Base-by-base conservation (phyloP, 306 rosid genomes). In the Oemleria cerasiformis region DNA sequence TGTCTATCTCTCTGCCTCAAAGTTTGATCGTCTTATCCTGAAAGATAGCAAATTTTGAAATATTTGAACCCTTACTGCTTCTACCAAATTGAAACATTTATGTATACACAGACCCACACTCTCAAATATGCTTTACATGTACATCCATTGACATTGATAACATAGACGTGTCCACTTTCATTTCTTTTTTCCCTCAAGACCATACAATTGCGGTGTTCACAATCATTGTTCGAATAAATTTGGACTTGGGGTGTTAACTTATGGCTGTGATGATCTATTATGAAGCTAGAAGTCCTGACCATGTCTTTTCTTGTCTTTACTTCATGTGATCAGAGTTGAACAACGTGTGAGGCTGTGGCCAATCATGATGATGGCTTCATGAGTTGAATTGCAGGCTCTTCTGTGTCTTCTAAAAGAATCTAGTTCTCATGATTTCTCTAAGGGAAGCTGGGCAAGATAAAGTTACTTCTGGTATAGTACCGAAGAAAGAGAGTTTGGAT, bases 391-490 rank as follows among this genome's bases (percentile, higher is more conserved):
- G 47, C 67, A 58, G 20, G 74, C 68, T 72, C 43, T 50, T 82
- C 61, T 74, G 77, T 68, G 73, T 75, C 67, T 74, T 75, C 76
- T 78, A 63, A 57, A 74, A 83, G 85, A 70, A 64, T 68, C 47
- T 34, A 47, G 83, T 69, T 64, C 87, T 69, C 80, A 92, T 92
- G 98, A 88, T 90, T 86, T 86, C 91, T 50, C 75, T 79, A 10
- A 86, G 86, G 79, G 77, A 83, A 82, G 77, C 63, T 75, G 85
- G 73, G 7, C 78, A 68, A 63, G 83, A 75, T 65, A 84, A 75
- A 59, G 78, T 72, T 70, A 75, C 84, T 81, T 80, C 89, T 69
- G 95, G 77, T 74, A 65, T 77, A 72, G 73, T 48, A 79, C 86
- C 65, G 66, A 83, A 83, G 76, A 75, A 50, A 70, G 66, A 38